Evolutionary conservation across 257 asterid species (phyloP).

Genomic region (Solanum sejunctum): DNA sequence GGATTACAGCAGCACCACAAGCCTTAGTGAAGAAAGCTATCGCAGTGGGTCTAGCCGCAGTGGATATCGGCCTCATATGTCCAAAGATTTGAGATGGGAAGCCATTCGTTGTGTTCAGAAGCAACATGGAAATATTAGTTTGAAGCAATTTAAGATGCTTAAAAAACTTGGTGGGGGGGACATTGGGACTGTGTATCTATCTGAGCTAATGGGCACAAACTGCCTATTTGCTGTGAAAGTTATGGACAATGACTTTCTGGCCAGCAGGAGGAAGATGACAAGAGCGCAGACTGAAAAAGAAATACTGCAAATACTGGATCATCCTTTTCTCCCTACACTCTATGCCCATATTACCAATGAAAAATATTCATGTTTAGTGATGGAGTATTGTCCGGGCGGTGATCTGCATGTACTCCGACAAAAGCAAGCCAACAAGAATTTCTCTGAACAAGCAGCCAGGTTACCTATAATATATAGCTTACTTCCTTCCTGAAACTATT

Average conservation of each 20-base stretch:
- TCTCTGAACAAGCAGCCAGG: conserved; percentile 83
- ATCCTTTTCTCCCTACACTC: conserved; percentile 89
- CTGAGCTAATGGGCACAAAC: conserved; percentile 67
- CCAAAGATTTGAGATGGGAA: conserved; percentile 81
- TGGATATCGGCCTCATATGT: conserved; percentile 77
- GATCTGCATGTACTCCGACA: conserved; percentile 93
- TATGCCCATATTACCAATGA: conserved; percentile 56
- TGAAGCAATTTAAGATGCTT: conserved; percentile 59
- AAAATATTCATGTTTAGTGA: conserved; percentile 67
- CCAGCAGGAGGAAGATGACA: conserved; percentile 41
- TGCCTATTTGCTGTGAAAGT: conserved; percentile 74
- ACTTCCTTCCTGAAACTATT: background rate
- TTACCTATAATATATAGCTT: background rate
- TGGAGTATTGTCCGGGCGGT: conserved; percentile 93
- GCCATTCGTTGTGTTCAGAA: conserved; percentile 54
- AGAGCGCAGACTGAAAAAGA: conserved; percentile 82
- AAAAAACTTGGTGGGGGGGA: conserved; percentile 84
- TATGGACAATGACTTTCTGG: conserved; percentile 55
- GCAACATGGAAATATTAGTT: conserved; percentile 46
- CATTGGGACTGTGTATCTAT: conserved; percentile 65
- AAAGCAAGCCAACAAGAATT: conserved; percentile 45
- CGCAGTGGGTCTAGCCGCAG: conserved; percentile 50
- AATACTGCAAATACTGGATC: conserved; percentile 76
- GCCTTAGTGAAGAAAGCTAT: conserved; percentile 67
- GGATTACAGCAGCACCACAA: conserved; percentile 63